A percentile compares a stretch with the other conserved stretches of the same genome.
These are phyloP conservation scores for Leishmania guyanensis DNA, from an alignment of 208 protist species.

Conservation along the genomic window DNA sequence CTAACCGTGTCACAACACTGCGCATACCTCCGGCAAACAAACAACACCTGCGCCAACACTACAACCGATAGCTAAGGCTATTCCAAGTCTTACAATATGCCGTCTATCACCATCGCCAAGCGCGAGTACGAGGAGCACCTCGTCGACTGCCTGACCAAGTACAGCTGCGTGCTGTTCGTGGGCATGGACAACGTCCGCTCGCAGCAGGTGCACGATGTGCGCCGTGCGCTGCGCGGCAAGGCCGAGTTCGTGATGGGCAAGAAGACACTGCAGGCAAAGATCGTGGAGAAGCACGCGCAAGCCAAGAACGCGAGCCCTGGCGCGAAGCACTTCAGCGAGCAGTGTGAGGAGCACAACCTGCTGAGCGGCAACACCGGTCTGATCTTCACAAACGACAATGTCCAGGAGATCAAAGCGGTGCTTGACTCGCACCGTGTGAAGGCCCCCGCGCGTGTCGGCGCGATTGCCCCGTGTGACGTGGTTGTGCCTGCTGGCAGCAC, in stretches of 20 bases:
- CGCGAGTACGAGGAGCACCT: conserved; percentile 93
- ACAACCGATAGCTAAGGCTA: conserved; percentile 10
- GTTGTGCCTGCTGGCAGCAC: conserved; percentile 96
- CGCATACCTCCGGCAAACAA: background rate
- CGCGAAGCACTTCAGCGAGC: conserved; percentile 65
- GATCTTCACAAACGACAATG: conserved; percentile 98
- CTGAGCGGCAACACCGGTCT: conserved; percentile 97
- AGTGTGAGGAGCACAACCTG: conserved; percentile 59
- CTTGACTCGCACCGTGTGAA: conserved; percentile 91
- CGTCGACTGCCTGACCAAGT: conserved; percentile 91
- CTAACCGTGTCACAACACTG: background rate
- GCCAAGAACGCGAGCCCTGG: conserved; percentile 44
- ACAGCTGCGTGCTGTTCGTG: conserved; percentile 96
- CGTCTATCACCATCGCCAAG: conserved; percentile 77
- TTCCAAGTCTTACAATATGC: conserved; percentile 27
- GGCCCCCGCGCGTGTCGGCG: conserved; percentile 97
- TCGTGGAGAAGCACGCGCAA: conserved; percentile 82
- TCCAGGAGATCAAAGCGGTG: conserved; percentile 84
- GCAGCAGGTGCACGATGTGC: conserved; percentile 96
- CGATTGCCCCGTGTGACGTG: conserved; percentile 97
- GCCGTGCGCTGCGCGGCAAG: conserved; percentile 94
- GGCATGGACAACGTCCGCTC: conserved; percentile 98
- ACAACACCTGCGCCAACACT: background rate
- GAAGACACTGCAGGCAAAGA: conserved; percentile 98
- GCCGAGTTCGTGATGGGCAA: conserved; percentile 98